Base-by-base conservation (phyloP, 495 filamentous ascomycete genomes). In the Aspergillus heteromorphus region DNA sequence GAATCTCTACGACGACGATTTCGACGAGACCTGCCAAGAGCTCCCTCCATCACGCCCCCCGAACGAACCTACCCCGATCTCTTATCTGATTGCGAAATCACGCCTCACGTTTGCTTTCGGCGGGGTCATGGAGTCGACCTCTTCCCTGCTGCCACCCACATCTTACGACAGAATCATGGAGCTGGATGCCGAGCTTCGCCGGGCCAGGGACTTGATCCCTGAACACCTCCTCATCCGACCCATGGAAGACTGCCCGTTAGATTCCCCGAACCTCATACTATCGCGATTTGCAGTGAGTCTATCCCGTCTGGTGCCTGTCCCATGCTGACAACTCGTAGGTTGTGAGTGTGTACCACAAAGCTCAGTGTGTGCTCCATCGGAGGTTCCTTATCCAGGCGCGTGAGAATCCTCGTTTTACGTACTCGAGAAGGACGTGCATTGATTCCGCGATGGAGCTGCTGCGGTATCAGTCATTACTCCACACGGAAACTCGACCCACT, bases 1-100 rank as follows among this genome's bases (percentile, higher is more conserved):
- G 56, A 99, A 97, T 67, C 76, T 97, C 20, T 92, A 90, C 64
- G 93, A 99, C 64, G 92, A 97, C 59, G 95, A 97, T 61, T 88
- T 97, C 43, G 83, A 87, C 43, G 87, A 91, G 43, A 83, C 87
- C 45, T 88, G 81, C 58, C 87, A 87, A 63, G 75, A 78, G 8
- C 74, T 97, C 20, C 93, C 93, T 10, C 82, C 84, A 5, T 82
- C 89, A 0, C 79, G 90, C 53, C 86, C 89, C 9, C 72, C 75
- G 31, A 79, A 79, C 17, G 91, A 97, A 67, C 82, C 88, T 6
- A 99, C 93, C 1, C 88, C 88, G 7, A 82, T 93, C 41, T 88
- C 87, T 2, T 97, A 91, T 71, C 83, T 97, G 82, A 95, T 96
- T 51, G 76, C 81, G 25, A 93, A 96, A 75, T 72, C 82, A 30